A percentile compares a stretch with the other conserved stretches of the same genome.
phyloP scores from a whole-genome alignment of 2,329 filamentous ascomycete genomes.

The Nemania sp. region DNA sequence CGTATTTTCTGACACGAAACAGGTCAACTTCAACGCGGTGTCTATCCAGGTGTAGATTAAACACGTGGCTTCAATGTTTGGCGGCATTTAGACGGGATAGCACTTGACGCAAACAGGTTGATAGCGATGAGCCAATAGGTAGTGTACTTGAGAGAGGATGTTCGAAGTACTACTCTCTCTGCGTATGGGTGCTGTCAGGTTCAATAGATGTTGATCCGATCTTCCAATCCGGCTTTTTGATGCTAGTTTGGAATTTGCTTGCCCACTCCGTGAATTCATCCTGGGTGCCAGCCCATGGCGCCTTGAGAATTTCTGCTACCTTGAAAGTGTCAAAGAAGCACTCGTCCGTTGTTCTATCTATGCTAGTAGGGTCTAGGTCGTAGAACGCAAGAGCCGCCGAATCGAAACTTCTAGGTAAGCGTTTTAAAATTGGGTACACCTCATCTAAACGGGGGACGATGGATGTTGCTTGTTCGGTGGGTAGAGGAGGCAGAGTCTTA shows the following conservation, averaged over 20 bases:
- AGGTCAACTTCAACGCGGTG: slow-evolving; percentile 54
- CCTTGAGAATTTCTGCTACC: slow-evolving; percentile 66
- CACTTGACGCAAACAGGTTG: background rate
- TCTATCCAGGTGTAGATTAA: slow-evolving; percentile 49
- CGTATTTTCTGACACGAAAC: slow-evolving; percentile 24
- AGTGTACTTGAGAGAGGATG: slow-evolving; percentile 1
- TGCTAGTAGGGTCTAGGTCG: slow-evolving; percentile 69
- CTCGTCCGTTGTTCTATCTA: slow-evolving; percentile 68
- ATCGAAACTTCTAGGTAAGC: slow-evolving; percentile 75
- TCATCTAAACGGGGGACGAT: slow-evolving; percentile 64
- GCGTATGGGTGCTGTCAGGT: background rate
- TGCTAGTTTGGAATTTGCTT: slow-evolving; percentile 65
- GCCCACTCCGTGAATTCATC: slow-evolving; percentile 87
- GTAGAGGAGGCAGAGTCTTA: slow-evolving; percentile 66
- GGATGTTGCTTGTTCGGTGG: slow-evolving; percentile 47
- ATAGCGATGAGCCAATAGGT: background rate
- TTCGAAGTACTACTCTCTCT: background rate
- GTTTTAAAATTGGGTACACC: slow-evolving; percentile 66
- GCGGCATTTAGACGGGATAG: background rate
- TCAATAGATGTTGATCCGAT: background rate
- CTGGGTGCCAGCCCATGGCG: slow-evolving; percentile 71
- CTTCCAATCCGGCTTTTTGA: slow-evolving; percentile 58
- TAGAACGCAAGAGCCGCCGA: slow-evolving; percentile 80
- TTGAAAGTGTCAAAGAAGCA: slow-evolving; percentile 71
- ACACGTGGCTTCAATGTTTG: background rate